Base-by-base conservation (phyloP, 257 asterid genomes). In the Vinca minor region DNA sequence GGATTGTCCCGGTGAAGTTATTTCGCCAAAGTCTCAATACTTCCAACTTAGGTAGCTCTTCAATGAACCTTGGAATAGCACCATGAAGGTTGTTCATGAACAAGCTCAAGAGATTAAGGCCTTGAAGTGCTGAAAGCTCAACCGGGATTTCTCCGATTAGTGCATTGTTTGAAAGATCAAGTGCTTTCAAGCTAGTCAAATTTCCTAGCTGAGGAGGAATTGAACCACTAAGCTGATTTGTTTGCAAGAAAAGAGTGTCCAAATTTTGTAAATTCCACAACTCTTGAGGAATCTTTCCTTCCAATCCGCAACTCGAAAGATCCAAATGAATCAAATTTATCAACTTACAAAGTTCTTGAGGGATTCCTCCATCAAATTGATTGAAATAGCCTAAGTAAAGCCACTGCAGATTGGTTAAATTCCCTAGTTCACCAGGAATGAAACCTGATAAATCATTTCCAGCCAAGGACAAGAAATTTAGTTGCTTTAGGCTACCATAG, bases 31-130 rank as follows among this genome's bases (percentile, higher is more conserved):
- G 83, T 17, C 75, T 75, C 72, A 78, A 23, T 31, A 67, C 70
- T 63, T 74, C 64, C 66, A 78, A 34, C 26, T 75, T 61, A 55
- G 83, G 76, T 21, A 78, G 28, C 71, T 78, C 69, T 49, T 75
- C 78, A 21, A 75, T 50, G 41, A 68, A 71, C 50, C 62, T 32
- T 0, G 83, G 83, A 52, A 78, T 78, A 59, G 54, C 73, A 31
- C 83, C 80, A 52, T 72, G 83, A 15, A 78, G 71, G 11, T 72
- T 75, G 71, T 78, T 78, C 69, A 78, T 72, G 71, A 78, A 78
- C 25, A 78, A 44, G 69, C 72, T 78, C 67, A 78, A 47, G 41
- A 78, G 72, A 8, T 36, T 46, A 20, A 78, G 78, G 23, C 69
- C 38, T 54, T 68, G 39, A 32, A 78, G 73, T 17, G 59, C 45